Evolutionary conservation across 257 asterid genomes (phyloP), one percentile per base, ranked within the genome.

Genomic region (Solanum arcanum): DNA sequence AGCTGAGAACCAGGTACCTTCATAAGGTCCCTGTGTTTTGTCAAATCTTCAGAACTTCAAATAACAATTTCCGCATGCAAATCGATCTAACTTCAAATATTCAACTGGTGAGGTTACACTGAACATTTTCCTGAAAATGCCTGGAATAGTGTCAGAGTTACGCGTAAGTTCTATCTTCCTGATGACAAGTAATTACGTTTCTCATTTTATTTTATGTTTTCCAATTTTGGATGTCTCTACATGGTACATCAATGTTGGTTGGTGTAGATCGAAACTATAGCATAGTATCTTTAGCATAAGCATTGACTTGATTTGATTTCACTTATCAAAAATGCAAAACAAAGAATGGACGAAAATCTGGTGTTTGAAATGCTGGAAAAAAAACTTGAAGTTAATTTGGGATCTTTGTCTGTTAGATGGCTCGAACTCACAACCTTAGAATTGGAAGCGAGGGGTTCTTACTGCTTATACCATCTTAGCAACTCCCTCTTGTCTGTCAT

Each of bases 71-170:
- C 88, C 91, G 77, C 84, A 42, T 86, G 94, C 89, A 42, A 94
- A 93, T 86, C 88, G 93, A 49, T 93, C 90, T 89, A 92, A 90
- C 83, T 91, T 93, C 88, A 78, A 83, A 83, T 66, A 94, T 56
- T 91, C 92, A 14, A 18, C 49, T 21, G 94, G 93, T 88, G 96
- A 93, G 91, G 90, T 89, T 86, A 31, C 94, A 74, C 73, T 83
- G 47, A 93, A 92, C 86, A 92, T 89, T 84, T 52, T 15, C 70
- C 70, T 93, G 78, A 92, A 86, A 83, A 83, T 93, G 90, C 87
- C 66, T 39, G 91, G 86, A 49, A 29, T 91, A 64, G 84, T 89
- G 52, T 86, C 94, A 49, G 86, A 86, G 23, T 85, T 91, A 31
- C 83, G 46, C 25, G 96, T 93, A 86, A 87, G 92, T 86, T 70